Evolutionary conservation across 179 eudicot species (phyloP).

Genomic region (Kewa caespitosa): DNA sequence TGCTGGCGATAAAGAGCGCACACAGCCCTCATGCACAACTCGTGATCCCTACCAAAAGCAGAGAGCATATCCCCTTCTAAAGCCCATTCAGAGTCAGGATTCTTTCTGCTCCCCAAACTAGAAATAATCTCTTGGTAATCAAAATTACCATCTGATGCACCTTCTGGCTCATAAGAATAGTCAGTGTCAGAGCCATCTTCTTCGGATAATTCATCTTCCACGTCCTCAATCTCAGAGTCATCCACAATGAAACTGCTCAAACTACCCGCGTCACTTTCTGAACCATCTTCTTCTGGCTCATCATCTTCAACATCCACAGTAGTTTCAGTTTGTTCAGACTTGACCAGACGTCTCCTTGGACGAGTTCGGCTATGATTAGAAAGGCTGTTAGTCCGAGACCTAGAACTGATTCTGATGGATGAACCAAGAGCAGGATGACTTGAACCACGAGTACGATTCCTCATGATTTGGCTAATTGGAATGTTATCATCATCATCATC

Average conservation of each 20-base stretch:
- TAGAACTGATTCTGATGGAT: constrained; percentile 4
- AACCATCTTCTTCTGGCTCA: constrained; percentile 25
- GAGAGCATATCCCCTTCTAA: constrained; percentile 79
- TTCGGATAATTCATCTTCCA: constrained; percentile 13
- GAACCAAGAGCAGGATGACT: constrained; percentile 16
- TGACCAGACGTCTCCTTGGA: constrained; percentile 27
- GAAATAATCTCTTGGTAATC: constrained; percentile 46
- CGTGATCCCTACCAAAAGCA: constrained; percentile 65
- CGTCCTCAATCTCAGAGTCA: constrained; percentile 40
- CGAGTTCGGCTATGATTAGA: neutral
- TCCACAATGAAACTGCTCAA: constrained; percentile 55
- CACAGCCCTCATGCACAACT: constrained; percentile 76
- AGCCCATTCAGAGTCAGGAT: constrained; percentile 49
- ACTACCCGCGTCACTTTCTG: constrained; percentile 45
- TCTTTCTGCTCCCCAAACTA: constrained; percentile 40
- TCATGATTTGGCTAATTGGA: constrained; percentile 47
- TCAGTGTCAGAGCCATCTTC: constrained; percentile 19
- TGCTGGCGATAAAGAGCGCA: constrained; percentile 80
- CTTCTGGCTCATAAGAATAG: constrained; percentile 32
- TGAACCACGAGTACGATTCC: constrained; percentile 21
- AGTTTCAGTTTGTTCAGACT: constrained; percentile 14
- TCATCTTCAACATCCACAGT: constrained; percentile 20
- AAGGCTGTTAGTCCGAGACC: neutral
- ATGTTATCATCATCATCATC: constrained; percentile 48
- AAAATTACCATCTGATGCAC: constrained; percentile 37